Evolutionary conservation across 805 yeast species (phyloP), one percentile per base, ranked within the genome.

Genomic region (Brettanomyces naardenensis): DNA sequence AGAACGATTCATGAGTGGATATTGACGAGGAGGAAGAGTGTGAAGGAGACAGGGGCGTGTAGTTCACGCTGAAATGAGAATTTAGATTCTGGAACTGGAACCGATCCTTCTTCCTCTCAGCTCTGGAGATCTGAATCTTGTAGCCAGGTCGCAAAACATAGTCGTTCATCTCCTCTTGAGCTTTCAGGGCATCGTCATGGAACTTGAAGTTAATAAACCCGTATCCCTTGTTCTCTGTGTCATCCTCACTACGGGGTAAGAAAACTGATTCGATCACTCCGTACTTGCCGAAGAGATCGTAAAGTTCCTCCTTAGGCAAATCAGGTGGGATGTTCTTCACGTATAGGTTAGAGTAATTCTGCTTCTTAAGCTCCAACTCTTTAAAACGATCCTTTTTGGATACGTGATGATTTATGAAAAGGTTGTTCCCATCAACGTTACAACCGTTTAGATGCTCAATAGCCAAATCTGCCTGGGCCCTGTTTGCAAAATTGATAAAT

Each of bases 351-450:
- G 67, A 66, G 50, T 71, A 74, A 43, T 72, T 72, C 32, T 70
- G 56, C 46, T 64, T 64, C 44, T 62, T 65, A 29, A 62, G 55
- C 44, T 66, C 71, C 34, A 70, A 58, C 39, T 69, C 69, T 33
- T 66, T 58, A 35, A 71, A 61, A 37, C 88, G 61, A 50, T 80
- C 86, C 41, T 71, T 69, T 46, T 77, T 74, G 34, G 81, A 78
- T 33, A 79, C 69, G 53, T 81, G 86, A 50, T 68, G 77, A 48
- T 80, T 78, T 35, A 80, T 69, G 47, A 71, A 75, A 26, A 73
- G 53, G 18, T 62, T 59, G 39, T 62, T 52, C 29, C 55, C 60
- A 25, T 48, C 48, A 7, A 54, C 39, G 21, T 39, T 51, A 5
- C 32, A 29, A 31, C 59, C 59, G 39, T 56, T 55, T 19, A 60